Evolutionary conservation across 2,329 filamentous ascomycete species (phyloP), one percentile per base, ranked within the genome.

Genomic region (Ceratocystiopsis sp.): DNA sequence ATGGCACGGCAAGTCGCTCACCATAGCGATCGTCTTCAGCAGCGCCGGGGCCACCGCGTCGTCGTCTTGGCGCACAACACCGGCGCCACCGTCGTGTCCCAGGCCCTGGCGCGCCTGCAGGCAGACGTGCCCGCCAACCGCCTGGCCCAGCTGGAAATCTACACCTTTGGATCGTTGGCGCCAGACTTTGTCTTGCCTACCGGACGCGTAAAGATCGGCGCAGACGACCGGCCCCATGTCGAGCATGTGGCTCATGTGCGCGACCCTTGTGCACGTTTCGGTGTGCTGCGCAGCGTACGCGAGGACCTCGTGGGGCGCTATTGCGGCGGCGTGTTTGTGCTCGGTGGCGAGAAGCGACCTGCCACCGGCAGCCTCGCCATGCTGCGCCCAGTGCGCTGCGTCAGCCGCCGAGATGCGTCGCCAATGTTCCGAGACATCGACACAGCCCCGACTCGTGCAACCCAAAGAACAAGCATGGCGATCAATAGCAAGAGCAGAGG

Each of bases 151-250:
- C 54, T 67, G 15, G 61, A 66, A 45, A 56, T 67, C 15, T 66
- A 64, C 52, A 66, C 64, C 0, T 66, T 66, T 41, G 63, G 64
- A 10, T 58, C 60, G 3, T 55, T 59, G 3, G 56, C 60, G 6
- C 50, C 49, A 11, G 61, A 64, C 46, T 63, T 63, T 47, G 52
- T 56, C 32, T 46, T 59, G 16, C 61, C 61, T 7, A 51, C 58
- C 4, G 56, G 56, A 9, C 3, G 16, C 2, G 1, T 21, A n/a
- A 3, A 12, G 19, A 29, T 29, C 25, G 25, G 10, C 25, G 25
- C 25, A 29, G 25, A 29, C 46, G 46, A 12, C 49, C 48, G 8
- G 12, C 43, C 57, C 2, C 59, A 62, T 40, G 50, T 61, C 8
- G 59, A 62, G 47, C 59, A 62, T 45, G 58, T 61, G 38, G 59